Base-by-base conservation (phyloP, 129 eudicot genomes). In the Centella asiatica region DNA sequence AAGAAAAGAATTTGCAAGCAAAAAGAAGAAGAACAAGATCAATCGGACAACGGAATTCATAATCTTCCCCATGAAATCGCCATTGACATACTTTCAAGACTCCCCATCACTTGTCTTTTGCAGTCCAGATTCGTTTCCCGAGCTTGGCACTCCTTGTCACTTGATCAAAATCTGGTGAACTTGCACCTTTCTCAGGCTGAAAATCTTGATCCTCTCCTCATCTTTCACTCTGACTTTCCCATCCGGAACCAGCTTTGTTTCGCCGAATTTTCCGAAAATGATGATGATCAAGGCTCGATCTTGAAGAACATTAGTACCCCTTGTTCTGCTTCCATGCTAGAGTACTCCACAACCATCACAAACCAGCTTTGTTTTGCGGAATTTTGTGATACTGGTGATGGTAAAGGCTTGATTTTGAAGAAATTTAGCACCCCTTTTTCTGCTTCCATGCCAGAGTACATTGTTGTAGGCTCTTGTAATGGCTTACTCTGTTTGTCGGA, bases 401-500 rank as follows among this genome's bases (percentile, higher is more conserved):
- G 59, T 4, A 60, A 45, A 2, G 65, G 65, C n/a, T n/a, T n/a
- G 33, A 62, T 57, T 13, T 80, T 80, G 1, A 65, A 55, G 29
- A 64, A 51, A 50, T 29, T 68, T 53, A 9, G 28, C 3, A 55
- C 50, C 27, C 94, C 94, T 18, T 85, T 81, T 61, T 71, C 74
- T 32, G 33, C 25, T 29, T 56, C 68, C 45, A 81, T 81, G 94
- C 82, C 85, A 3, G 83, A 76, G 62, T 81, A 78, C 50, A 59
- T 59, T 39, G 72, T 85, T 13, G 46, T 81, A 22, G 88, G 80
- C 13, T 85, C 94, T 1, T 81, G 83, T 61, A 73, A 85, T 52
- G 88, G 94, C 10, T 65, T 85, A 65, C 57, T 81, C 50, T 85
- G 94, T 72, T 44, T 81, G 52, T 69, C 28, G 1, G 82, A 76